A percentile compares a stretch with the other conserved stretches of the same genome.
Evolutionary conservation across 768 basidiomycete genomes (phyloP).

Genomic region (Boletus tomentosulus): DNA sequence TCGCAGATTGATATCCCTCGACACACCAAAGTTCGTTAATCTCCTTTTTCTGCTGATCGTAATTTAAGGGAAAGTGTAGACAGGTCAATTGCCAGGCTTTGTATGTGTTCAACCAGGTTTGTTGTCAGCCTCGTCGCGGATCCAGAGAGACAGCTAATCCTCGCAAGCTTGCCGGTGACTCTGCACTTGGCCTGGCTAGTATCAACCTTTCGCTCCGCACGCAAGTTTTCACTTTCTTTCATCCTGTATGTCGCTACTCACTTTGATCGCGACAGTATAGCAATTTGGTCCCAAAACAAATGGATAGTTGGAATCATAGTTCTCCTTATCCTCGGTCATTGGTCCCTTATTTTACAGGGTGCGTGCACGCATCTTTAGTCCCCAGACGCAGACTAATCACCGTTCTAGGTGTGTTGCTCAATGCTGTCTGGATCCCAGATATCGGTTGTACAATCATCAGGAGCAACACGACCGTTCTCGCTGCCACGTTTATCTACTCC

Average conservation of each 20-base stretch:
- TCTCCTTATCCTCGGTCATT: slow-evolving; percentile 62
- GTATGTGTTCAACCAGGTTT: slow-evolving; percentile 46
- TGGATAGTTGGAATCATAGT: slow-evolving; percentile 49
- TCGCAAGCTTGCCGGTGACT: slow-evolving; percentile 38
- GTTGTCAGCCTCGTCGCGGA: neutral
- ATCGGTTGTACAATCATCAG: slow-evolving; percentile 51
- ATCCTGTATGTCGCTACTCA: slow-evolving; percentile 7
- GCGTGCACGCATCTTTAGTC: neutral
- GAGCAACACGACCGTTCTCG: slow-evolving; percentile 60
- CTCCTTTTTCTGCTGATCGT: neutral
- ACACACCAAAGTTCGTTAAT: slow-evolving; percentile 26
- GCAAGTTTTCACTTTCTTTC: slow-evolving; percentile 19
- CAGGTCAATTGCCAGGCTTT: slow-evolving; percentile 42
- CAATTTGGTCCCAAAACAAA: slow-evolving; percentile 59
- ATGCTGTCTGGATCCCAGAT: slow-evolving; percentile 48
- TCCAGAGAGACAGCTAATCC: neutral
- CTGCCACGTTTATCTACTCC: slow-evolving; percentile 70
- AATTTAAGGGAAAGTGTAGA: slow-evolving; percentile 17
- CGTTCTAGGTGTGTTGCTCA: slow-evolving; percentile 52
- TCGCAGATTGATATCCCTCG: slow-evolving; percentile 32
- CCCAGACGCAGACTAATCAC: neutral
- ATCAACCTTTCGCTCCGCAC: slow-evolving; percentile 46
- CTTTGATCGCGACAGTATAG: slow-evolving; percentile 40
- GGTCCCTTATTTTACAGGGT: slow-evolving; percentile 69
- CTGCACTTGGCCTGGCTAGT: slow-evolving; percentile 42